phyloP scores from a whole-genome alignment of 441 rosid species.

The Capsella rubella region DNA sequence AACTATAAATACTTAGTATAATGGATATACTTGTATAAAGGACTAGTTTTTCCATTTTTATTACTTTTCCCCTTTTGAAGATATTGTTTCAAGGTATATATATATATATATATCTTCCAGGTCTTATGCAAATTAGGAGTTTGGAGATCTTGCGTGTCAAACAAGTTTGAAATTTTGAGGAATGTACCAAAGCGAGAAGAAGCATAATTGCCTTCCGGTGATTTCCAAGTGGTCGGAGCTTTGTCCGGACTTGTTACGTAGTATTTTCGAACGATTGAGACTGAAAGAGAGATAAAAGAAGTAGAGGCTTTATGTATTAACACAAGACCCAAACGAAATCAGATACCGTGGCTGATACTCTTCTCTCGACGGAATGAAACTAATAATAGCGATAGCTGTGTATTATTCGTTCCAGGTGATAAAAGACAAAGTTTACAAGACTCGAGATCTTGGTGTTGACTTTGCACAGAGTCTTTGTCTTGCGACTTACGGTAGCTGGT shows the following conservation, averaged over 20 bases:
- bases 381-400: not conserved
- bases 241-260: constrained; percentile 5
- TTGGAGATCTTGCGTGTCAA: not conserved
- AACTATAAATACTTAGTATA: no score
- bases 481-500: constrained; percentile 21
- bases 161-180: not conserved
- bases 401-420: constrained; percentile 17
- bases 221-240: constrained; percentile 14
- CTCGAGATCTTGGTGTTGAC: constrained; percentile 19
- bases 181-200: not conserved
- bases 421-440: constrained; percentile 11
- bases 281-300: no score
- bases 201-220: not conserved
- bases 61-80: no score
- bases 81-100: no score
- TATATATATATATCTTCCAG: no score
- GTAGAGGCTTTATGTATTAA: no score
- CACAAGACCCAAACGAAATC: not conserved
- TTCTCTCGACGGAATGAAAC: not conserved
- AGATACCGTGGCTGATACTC: constrained; percentile 26
- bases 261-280: constrained; percentile 7
- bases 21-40: no score
- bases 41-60: no score
- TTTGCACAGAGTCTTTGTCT: not conserved
- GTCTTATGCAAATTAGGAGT: not conserved